Base-by-base conservation (phyloP, 1,284 basidiomycete genomes). In the Tylopilus orsonianus region DNA sequence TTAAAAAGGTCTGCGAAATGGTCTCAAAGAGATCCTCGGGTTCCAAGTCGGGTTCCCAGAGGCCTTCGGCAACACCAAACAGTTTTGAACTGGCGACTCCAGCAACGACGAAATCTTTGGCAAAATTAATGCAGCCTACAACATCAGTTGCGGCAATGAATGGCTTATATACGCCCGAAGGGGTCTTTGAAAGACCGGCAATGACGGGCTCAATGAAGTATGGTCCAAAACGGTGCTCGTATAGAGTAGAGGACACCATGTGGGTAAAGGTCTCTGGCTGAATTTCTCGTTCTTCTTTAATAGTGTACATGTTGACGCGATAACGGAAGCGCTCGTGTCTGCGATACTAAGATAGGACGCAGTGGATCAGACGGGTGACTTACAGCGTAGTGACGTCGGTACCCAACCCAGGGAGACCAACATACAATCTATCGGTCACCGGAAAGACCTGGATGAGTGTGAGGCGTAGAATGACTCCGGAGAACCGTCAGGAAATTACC, bases 21-120 rank as follows among this genome's bases (percentile, higher is more conserved):
- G 97, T 99, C 76, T 99, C 97, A 64, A 99, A 99, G 44, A 99
- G 75, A 69, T 99, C 97, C 67, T 99, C 97, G 12, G 95, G 85
- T 66, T 87, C 93, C 67, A 99, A 75, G 70, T 95, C 92, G 6
- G 95, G 93, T 71, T 99, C 96, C 97, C 97, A 99, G 34, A 99
- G 78, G 5, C 94, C 93, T 71, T 99, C 97, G 34, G 97, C 97
- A 58, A 97, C 87, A 86, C 97, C 97, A 65, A 88, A 98, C 58
- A 99, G 74, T 74, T 98, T 98, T 61, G 86, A 80, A 57, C 87
- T 87, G 18, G 97, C 97, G 3, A 94, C 96, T 13, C 97, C 97
- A 19, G 92, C 85, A 12, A 99, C 96, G 49, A 97, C 93, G 63
- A 99, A 99, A 73, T 99, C 97, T 73, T 94, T 93, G 23, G 93